Evolutionary conservation across 1,284 basidiomycete species (phyloP), one percentile per base, ranked within the genome.

Genomic region (Ustilago vetiveriae): DNA sequence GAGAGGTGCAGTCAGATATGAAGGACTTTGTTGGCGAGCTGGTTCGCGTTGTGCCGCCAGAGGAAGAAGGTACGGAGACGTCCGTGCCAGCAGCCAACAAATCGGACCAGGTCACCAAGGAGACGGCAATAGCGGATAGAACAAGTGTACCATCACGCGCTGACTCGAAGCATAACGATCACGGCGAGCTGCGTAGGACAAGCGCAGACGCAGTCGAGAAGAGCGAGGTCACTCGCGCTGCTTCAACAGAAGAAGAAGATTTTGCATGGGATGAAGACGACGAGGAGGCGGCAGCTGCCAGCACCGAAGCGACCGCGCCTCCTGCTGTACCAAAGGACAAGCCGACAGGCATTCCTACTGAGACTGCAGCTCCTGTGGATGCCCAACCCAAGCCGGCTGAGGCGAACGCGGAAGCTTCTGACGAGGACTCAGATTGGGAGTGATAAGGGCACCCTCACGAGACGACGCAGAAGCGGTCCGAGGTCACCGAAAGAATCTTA

Each of bases 211-310:
- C n/a, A n/a, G n/a, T n/a, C n/a, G n/a, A n/a, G n/a, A n/a, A n/a
- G n/a, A n/a, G n/a, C n/a, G n/a, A n/a, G n/a, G n/a, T n/a, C n/a
- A n/a, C 29, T 23, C 38, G 16, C 3, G 11, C 37, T 30, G 29
- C 30, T 8, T 9, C 47, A 16, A 16, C 26, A 10, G 60, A 66
- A 10, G 70, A 76, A 10, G 74, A 76, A 13, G 72, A 72, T 33
- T 76, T 76, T 49, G 74, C 62, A 10, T 76, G 74, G 74, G 74
- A 72, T 24, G 66, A 68, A n/a, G 74, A 74, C 13, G 70, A 69
- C 19, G 66, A 73, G 39, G 59, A 62, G 16, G 69, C 62, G 5
- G 66, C 62, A 5, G 50, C 45, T 8, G 53, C 53, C 10, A 27
- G 42, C 36, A 44, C 45, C 13, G 58, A 50, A 21, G n/a, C n/a